A percentile compares a stretch with the other conserved stretches of the same genome.
Conservation (phyloP, 2,329 filamentous ascomycete genomes). For the Alternaria metachromatica region DNA sequence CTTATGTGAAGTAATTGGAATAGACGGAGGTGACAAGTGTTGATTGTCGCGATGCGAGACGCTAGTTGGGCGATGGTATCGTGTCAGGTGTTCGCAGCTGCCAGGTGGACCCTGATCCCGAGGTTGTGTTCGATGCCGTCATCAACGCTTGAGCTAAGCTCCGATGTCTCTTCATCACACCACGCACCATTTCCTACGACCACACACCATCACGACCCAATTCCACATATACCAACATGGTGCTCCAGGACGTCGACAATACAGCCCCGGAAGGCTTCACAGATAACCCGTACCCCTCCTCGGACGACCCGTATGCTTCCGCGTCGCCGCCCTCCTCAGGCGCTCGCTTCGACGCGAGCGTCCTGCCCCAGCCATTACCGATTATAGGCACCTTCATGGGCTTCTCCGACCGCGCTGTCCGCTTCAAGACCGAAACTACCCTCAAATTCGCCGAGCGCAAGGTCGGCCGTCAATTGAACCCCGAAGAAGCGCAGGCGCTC, state of each 20-base stretch:
- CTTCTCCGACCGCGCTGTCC: conserved; percentile 33
- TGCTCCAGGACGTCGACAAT: conserved; percentile 48
- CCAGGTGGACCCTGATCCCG: conserved; percentile 15
- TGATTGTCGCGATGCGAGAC: background rate
- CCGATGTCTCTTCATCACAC: conserved; percentile 7
- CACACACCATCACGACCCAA: conserved; percentile 39
- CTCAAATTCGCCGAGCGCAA: conserved; percentile 43
- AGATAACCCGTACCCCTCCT: conserved; percentile 42
- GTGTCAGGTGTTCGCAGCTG: conserved; percentile 4
- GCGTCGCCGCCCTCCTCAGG: conserved; percentile 17
- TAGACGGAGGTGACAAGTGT: background rate
- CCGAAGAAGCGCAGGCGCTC: conserved; percentile 53
- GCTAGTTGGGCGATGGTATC: conserved; percentile 3
- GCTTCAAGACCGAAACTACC: conserved; percentile 39
- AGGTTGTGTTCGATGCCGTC: conserved; percentile 30
- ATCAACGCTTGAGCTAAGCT: conserved; percentile 31
- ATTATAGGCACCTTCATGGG: conserved; percentile 41
- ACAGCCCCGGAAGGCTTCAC: conserved; percentile 39
- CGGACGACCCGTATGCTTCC: conserved; percentile 47
- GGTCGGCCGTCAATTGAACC: conserved; percentile 47
- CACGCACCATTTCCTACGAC: conserved; percentile 34
- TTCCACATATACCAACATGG: conserved; percentile 41
- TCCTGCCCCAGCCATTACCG: conserved; percentile 47
- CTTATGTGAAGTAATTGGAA: background rate
- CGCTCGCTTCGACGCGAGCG: conserved; percentile 45